phyloP scores from a whole-genome alignment of 768 basidiomycete genomes.

The Lepiota brunneoincarnata region DNA sequence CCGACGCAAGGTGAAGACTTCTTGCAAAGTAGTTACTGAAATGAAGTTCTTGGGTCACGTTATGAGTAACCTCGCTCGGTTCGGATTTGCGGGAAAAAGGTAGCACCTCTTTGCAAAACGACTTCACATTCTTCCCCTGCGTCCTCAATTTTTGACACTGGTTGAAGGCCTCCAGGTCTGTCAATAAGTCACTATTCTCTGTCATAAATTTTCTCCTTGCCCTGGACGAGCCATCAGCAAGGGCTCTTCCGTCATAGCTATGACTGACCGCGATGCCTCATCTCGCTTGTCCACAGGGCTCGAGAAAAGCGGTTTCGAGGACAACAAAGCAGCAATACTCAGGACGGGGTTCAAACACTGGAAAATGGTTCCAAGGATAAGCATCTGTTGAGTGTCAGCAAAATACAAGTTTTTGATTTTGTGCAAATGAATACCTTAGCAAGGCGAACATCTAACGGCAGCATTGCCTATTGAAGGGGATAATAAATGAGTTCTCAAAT shows the following conservation, averaged over 20 bases:
- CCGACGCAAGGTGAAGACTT: conserved; percentile 71
- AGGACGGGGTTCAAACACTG: conserved; percentile 78
- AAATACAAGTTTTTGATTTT: too few relatives aligned
- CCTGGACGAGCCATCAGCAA: conserved; percentile 33
- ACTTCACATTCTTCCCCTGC: conserved; percentile 49
- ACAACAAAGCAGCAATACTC: conserved; percentile 79
- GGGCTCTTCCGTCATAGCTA: background rate
- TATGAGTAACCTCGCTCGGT: background rate
- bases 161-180: conserved; percentile 75
- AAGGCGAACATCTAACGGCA: conserved; percentile 87
- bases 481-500: conserved; percentile 4
- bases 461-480: conserved; percentile 50
- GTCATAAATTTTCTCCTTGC: conserved; percentile 69
- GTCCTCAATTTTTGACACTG: conserved; percentile 51
- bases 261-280: conserved; percentile 63
- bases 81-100: background rate
- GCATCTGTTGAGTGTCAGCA: conserved; percentile 55
- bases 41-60: conserved; percentile 70
- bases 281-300: conserved; percentile 83
- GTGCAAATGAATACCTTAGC: conserved; percentile 60
- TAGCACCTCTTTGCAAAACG: conserved; percentile 72
- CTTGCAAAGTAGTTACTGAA: conserved; percentile 66
- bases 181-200: conserved; percentile 81
- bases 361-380: conserved; percentile 82
- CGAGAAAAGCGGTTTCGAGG: conserved; percentile 84